A percentile compares a stretch with the other conserved stretches of the same genome.
phyloP scores from a whole-genome alignment of 2,329 filamentous ascomycete genomes.

The Colletotrichum sp. region DNA sequence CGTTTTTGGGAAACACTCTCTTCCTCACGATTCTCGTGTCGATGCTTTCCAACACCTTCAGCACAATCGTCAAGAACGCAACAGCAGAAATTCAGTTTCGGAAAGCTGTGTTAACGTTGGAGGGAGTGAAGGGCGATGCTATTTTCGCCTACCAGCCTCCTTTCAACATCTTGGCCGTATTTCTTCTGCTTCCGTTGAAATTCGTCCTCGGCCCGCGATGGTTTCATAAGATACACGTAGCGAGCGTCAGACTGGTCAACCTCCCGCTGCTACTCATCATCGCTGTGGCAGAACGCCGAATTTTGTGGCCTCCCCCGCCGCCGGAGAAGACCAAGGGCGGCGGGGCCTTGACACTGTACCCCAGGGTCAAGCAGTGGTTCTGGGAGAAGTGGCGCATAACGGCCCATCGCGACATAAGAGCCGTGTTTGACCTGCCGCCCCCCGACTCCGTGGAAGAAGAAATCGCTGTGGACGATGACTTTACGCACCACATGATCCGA shows the following conservation, averaged over 20 bases:
- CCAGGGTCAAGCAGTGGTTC: conserved; percentile 50
- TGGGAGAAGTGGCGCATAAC: conserved; percentile 74
- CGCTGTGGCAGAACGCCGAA: conserved; percentile 70
- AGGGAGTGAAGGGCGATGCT: conserved; percentile 84
- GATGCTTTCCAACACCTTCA: conserved; percentile 85
- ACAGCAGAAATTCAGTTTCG: conserved; percentile 86
- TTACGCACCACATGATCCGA: conserved; percentile 63
- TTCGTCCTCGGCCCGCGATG: conserved; percentile 79
- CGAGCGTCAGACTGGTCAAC: conserved; percentile 75
- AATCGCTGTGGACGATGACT: conserved; percentile 63
- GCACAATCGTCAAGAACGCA: conserved; percentile 76
- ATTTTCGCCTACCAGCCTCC: conserved; percentile 84
- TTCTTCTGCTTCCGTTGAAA: conserved; percentile 77
- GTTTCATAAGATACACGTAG: conserved; percentile 91
- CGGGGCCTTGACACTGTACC: conserved; percentile 26
- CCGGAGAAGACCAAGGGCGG: conserved; percentile 22
- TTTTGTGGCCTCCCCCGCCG: conserved; percentile 59
- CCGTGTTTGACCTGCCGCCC: conserved; percentile 75
- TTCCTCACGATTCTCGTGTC: conserved; percentile 90
- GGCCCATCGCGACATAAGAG: conserved; percentile 73
- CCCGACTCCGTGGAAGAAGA: conserved; percentile 64
- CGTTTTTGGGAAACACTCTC: conserved; percentile 84
- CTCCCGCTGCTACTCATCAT: conserved; percentile 76
- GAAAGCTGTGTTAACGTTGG: conserved; percentile 79
- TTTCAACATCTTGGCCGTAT: conserved; percentile 80